Conservation (phyloP, 148 eudicot species). For the Agrostemma githago region DNA sequence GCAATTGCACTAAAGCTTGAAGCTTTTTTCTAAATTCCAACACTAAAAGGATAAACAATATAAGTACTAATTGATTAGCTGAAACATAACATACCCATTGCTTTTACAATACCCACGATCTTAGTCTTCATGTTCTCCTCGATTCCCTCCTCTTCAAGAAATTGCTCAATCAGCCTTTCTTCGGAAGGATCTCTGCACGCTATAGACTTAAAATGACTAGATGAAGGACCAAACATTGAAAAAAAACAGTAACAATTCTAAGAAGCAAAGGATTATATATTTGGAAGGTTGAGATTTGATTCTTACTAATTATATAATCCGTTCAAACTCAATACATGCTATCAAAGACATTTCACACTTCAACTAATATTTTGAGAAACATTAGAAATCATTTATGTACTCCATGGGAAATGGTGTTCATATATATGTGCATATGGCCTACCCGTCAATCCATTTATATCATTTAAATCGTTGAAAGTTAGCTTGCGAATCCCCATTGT, state of each 20-base stretch:
- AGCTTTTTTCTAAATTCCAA: background rate
- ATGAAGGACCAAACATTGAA: constrained; percentile 5
- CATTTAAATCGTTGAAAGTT: too few relatives aligned
- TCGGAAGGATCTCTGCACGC: constrained; percentile 62
- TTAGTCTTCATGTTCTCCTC: constrained; percentile 53
- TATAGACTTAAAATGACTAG: constrained; percentile 15
- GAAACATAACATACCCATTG: constrained; percentile 57
- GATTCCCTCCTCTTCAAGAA: constrained; percentile 66
- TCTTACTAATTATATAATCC: too few relatives aligned
- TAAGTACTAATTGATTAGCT: background rate
- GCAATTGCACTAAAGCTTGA: background rate
- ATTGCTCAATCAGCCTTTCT: constrained; percentile 67
- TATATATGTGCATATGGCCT: too few relatives aligned
- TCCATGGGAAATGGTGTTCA: too few relatives aligned
- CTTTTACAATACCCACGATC: constrained; percentile 61
- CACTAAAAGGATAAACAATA: background rate
- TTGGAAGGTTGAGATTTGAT: background rate
- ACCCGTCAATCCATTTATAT: too few relatives aligned
- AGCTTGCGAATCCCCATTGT: too few relatives aligned
- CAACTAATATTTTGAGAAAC: too few relatives aligned
- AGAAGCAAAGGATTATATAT: background rate
- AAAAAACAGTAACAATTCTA: background rate
- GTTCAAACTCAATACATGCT: too few relatives aligned
- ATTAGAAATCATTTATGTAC: too few relatives aligned
- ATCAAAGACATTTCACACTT: too few relatives aligned